Base-by-base conservation (phyloP, 2,329 filamentous ascomycete genomes). In the Hypomyces perniciosus region DNA sequence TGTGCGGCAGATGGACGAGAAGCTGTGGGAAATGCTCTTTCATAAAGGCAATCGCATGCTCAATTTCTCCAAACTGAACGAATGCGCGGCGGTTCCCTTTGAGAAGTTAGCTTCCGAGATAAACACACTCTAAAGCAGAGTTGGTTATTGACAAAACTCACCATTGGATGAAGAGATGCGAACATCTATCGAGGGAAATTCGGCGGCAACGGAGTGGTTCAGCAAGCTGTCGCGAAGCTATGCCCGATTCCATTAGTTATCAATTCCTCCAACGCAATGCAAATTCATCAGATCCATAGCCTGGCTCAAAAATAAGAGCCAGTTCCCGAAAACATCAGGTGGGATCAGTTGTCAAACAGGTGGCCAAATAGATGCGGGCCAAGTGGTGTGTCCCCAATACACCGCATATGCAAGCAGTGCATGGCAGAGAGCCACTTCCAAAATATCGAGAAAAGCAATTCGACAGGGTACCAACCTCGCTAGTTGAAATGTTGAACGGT, bases 401-500 rank as follows among this genome's bases (percentile, higher is more conserved):
- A 20, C 20, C 20, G 20, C 20, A 20, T 20, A 20, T 20, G 20
- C 20, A 20, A 20, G 20, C 20, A 3, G 20, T 20, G 20, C 20
- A 20, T 20, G 20, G 20, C 20, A 20, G 20, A 20, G 20, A 20
- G 20, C 20, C 20, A 20, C 20, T 20, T 20, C 20, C 20, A 20
- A 20, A 20, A 20, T 20, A 20, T 20, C 20, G 2, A 20, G 3
- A 39, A 20, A 8, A n/a, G 12, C n/a, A 13, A 39, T 13, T 4
- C 41, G 31, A 49, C 33, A 60, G 60, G 59, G 56, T 58, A 65
- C 75, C 66, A 72, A 80, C 77, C 67, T 79, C 75, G 62, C 71
- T 69, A 63, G 75, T 68, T 52, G 74, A 73, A 53, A 78, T 67
- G 50, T 72, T 72, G 51, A 67, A 62, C 31, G 77, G 75, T 50